Percentiles rank a stretch among this genome's conserved stretches.
Conservation (phyloP, 441 rosid genomes). For the Erodium texanum region DNA sequence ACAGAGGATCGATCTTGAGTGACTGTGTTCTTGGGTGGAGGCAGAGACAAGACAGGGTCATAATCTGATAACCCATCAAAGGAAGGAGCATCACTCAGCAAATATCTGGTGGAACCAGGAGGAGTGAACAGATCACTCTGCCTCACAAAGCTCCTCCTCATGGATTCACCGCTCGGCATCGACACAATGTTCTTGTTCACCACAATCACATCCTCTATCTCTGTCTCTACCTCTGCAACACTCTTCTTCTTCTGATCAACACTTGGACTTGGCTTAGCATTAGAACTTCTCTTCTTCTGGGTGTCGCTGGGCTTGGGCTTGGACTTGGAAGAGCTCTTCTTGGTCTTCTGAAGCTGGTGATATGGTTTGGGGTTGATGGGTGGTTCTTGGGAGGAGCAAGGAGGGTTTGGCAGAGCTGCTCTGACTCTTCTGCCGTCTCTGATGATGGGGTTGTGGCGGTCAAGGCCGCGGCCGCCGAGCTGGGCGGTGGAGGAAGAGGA, state of each 20-base stretch:
- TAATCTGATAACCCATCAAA: conserved; percentile 42
- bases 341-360: not conserved
- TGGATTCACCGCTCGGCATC: too few species aligned
- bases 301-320: conserved; percentile 4
- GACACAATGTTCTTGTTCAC: conserved; percentile 4
- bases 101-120: conserved; percentile 65
- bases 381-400: conserved; percentile 38
- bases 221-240: too few species aligned
- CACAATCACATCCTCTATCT: too few species aligned
- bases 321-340: conserved; percentile 22
- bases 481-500: conserved; percentile 26
- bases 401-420: conserved; percentile 45
- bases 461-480: conserved; percentile 71
- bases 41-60: too few species aligned
- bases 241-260: conserved; percentile 6
- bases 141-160: conserved; percentile 18
- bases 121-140: conserved; percentile 46
- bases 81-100: conserved; percentile 34
- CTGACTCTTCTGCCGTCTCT: conserved; percentile 38
- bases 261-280: conserved; percentile 24
- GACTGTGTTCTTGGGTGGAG: too few species aligned
- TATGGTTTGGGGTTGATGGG: conserved; percentile 45
- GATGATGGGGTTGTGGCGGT: conserved; percentile 86
- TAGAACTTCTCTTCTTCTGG: not conserved
- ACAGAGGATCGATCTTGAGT: conserved; percentile 31